Evolutionary conservation across 768 basidiomycete species (phyloP), one percentile per base, ranked within the genome.

Genomic region (Infundibulicybe gibba): DNA sequence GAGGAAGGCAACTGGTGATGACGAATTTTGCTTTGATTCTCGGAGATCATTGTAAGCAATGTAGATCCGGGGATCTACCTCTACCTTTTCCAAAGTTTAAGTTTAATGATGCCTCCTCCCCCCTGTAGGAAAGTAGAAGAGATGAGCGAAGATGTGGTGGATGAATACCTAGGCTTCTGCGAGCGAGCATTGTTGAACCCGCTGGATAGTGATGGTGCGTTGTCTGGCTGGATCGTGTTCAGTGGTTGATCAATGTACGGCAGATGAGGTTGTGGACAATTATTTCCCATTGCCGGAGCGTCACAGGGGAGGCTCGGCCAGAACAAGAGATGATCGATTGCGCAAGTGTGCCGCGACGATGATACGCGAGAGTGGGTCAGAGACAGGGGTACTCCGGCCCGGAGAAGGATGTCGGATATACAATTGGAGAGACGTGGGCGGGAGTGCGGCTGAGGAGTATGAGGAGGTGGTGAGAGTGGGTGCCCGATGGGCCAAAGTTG

Each of bases 111-210:
- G 16, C 49, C 41, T n/a, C n/a, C 25, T 8, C 25, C 25, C 8
- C 25, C 25, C 47, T 48, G 31, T 59, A 90, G 87, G 64, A 63
- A 73, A 16, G 72, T 76, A 43, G 74, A 74, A 10, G 75, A 83
- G 52, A 62, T 83, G 49, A 67, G 69, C 47, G 75, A 72, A 17
- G 61, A 59, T 25, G 69, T 70, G 57, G 60, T 87, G 43, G 87
- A 90, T 53, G 70, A 71, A 21, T 90, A 88, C 58, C 62, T 90
- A 34, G 63, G 61, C 17, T 87, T 90, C 53, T 86, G 85, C 58
- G 74, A 81, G 57, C 66, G 61, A 25, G 79, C 77, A 19, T 55
- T 90, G 50, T 46, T 74, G 8, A 65, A 64, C 25, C 48, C 55
- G 44, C 61, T 54, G 42, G 59, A 62, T 30, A 62, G 63, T 53